Evolutionary conservation across 108 stramenopile genomes (phyloP).

Genomic region (Skeletonema tropicum): DNA sequence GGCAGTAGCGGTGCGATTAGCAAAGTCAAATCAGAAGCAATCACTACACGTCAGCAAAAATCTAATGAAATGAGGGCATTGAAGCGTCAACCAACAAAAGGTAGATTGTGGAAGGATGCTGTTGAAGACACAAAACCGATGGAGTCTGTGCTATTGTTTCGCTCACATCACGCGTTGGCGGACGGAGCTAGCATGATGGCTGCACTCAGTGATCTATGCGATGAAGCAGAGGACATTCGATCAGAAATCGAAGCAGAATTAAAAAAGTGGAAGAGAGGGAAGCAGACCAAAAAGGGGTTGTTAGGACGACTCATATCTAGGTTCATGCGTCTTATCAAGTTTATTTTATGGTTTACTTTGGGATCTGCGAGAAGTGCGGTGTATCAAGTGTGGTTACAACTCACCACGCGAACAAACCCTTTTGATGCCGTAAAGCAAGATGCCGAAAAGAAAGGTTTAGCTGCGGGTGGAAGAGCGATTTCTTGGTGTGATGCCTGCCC

Average conservation of each 20-base stretch:
- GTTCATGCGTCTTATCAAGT: constrained; percentile 47
- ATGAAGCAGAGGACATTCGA: constrained; percentile 79
- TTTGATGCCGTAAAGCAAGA: constrained; percentile 52
- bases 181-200: constrained; percentile 81
- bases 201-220: constrained; percentile 72
- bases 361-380: constrained; percentile 54
- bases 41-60: constrained; percentile 9
- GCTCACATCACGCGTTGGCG: constrained; percentile 81
- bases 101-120: constrained; percentile 21
- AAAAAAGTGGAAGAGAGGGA: constrained; percentile 36
- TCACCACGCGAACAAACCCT: constrained; percentile 52
- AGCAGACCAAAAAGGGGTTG: constrained; percentile 27
- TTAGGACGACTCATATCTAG: constrained; percentile 25
- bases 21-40: constrained; percentile 31
- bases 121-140: constrained; percentile 26
- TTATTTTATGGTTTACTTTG: constrained; percentile 59
- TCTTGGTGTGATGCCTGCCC: constrained; percentile 76
- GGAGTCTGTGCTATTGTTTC: constrained; percentile 81
- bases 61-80: constrained; percentile 1
- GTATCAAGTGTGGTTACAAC: constrained; percentile 62
- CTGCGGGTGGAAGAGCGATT: constrained; percentile 50
- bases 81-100: constrained; percentile 4
- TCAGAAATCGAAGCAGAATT: constrained; percentile 48
- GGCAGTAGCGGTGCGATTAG: constrained; percentile 66
- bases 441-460: constrained; percentile 30